Conservation (phyloP, 2,329 filamentous ascomycete species). For the Arthrobotrys entomopaga region DNA sequence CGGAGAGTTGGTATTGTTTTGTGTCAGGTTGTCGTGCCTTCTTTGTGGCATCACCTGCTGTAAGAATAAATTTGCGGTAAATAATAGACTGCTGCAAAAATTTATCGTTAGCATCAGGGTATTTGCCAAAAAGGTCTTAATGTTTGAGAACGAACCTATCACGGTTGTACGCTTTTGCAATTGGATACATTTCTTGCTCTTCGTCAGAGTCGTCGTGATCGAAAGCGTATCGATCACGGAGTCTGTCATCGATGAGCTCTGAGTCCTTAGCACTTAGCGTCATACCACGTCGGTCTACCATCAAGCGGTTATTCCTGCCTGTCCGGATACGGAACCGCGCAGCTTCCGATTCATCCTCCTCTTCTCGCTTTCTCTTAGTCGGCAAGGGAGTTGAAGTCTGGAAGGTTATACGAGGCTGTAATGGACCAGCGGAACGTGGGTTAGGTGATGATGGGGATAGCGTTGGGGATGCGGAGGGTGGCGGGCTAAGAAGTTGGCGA, state of each 20-base stretch:
- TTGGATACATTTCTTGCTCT: conserved; percentile 25
- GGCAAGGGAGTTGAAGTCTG: conserved; percentile 40
- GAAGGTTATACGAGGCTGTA: conserved; percentile 51
- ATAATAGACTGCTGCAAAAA: conserved; percentile 17
- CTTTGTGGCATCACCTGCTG: conserved; percentile 48
- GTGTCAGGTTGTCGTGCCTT: conserved; percentile 41
- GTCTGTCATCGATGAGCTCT: conserved; percentile 46
- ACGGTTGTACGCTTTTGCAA: conserved; percentile 32
- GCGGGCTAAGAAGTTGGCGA: conserved; percentile 42
- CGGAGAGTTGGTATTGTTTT: conserved; percentile 26
- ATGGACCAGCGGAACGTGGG: conserved; percentile 20
- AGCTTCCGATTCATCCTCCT: conserved; percentile 35
- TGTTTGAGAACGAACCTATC: conserved; percentile 37
- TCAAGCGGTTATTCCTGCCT: conserved; percentile 27
- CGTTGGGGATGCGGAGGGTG: conserved; percentile 43
- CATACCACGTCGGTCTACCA: conserved; percentile 46
- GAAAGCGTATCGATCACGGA: conserved; percentile 48
- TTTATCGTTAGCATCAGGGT: neutral
- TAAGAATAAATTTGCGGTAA: conserved; percentile 51
- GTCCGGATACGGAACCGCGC: conserved; percentile 46
- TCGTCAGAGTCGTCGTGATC: conserved; percentile 53
- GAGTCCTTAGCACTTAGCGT: conserved; percentile 37
- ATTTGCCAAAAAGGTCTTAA: neutral
- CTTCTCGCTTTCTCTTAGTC: conserved; percentile 51
- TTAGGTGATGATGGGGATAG: conserved; percentile 48